Evolutionary conservation across 2,329 filamentous ascomycete genomes (phyloP).

Genomic region (Fusarium metavorans): DNA sequence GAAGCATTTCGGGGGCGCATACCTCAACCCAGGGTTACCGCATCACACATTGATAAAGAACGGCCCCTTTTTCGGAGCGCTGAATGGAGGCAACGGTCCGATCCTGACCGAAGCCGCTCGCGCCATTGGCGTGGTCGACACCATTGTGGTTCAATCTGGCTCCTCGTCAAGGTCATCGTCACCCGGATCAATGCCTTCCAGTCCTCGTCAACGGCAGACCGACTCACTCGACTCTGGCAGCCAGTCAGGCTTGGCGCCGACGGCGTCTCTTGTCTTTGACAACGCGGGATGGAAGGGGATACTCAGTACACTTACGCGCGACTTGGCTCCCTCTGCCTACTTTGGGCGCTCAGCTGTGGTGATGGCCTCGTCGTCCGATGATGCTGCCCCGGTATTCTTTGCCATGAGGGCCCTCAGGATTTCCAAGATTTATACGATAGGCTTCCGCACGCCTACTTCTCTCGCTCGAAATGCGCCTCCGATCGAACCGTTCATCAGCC

Average conservation of each 20-base stretch:
- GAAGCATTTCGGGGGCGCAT: slow-evolving; percentile 83
- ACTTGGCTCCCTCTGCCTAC: slow-evolving; percentile 87
- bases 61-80: slow-evolving; percentile 62
- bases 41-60: slow-evolving; percentile 70
- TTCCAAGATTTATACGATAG: slow-evolving; percentile 85
- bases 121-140: slow-evolving; percentile 85
- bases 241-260: slow-evolving; percentile 57
- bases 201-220: slow-evolving; percentile 55
- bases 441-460: slow-evolving; percentile 74
- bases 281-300: slow-evolving; percentile 91
- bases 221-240: slow-evolving; percentile 38
- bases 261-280: slow-evolving; percentile 76
- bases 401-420: slow-evolving; percentile 81
- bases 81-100: slow-evolving; percentile 65
- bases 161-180: slow-evolving; percentile 58
- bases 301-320: slow-evolving; percentile 81
- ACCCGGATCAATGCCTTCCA: slow-evolving; percentile 62
- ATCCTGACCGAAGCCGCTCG: slow-evolving; percentile 80
- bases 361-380: slow-evolving; percentile 77
- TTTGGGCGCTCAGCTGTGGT: slow-evolving; percentile 80
- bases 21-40: slow-evolving; percentile 79
- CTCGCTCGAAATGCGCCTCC: slow-evolving; percentile 73
- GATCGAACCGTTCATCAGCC: slow-evolving; percentile 83
- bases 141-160: slow-evolving; percentile 73
- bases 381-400: slow-evolving; percentile 83